Evolutionary conservation across 257 asterid species (phyloP), one percentile per base, ranked within the genome.

Genomic region (Parsonsia alboflavescens): DNA sequence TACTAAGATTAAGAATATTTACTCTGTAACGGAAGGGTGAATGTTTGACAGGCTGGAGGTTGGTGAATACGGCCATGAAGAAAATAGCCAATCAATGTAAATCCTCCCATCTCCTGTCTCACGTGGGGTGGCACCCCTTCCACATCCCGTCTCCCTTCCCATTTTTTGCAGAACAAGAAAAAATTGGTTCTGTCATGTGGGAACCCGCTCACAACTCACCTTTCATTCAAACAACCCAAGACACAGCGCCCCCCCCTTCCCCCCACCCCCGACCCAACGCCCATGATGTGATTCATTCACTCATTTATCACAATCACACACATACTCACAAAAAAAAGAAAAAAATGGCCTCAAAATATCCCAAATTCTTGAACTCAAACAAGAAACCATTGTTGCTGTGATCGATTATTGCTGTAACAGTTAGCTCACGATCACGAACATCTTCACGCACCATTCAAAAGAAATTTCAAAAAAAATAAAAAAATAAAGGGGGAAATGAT

Each of bases 371-470:
- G 70, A 72, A 53, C 42, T 52, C 28, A 70, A 73, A 80, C 42
- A 13, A 49, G 4, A 13, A 49, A 49, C 11, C 3, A 15, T 48
- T 45, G 49, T 50, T 50, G 22, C 17, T 68, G 53, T 62, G 79
- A 73, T 54, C 10, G 39, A 33, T 33, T 11, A 10, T 26, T 41
- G 44, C 36, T 65, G 76, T 58, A 70, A 75, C 82, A 82, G 93
- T 86, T 84, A 85, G 86, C 84, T 90, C 96, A 86, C 90, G 91
- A 85, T 90, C 96, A 88, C 93, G 93, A 85, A 88, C 21, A 83
- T 75, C 48, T 80, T 85, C 87, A 65, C 66, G 91, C 80, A 79
- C 45, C 76, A 71, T 80, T 83, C 50, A 84, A 80, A 68, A 30
- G 68, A 70, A 21, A 11, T 15, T 15, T 54, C 58, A 59, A 61